phyloP scores from a whole-genome alignment of 2,329 filamentous ascomycete genomes.

The Coniella vitis region DNA sequence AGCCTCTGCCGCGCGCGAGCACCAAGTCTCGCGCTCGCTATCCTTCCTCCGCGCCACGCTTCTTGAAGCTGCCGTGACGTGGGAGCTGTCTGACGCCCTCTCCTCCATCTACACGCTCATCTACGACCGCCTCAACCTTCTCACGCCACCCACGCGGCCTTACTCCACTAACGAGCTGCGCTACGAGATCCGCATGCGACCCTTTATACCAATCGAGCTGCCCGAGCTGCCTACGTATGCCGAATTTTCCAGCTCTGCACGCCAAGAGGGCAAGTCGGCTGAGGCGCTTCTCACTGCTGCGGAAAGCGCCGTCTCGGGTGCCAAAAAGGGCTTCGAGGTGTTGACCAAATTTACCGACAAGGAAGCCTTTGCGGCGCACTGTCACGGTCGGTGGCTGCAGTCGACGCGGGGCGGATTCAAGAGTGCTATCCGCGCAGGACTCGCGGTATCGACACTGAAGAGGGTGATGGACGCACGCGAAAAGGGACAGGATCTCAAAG shows the following conservation, averaged over 20 bases:
- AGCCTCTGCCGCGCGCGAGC: slow-evolving; percentile 28
- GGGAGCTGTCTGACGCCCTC: slow-evolving; percentile 48
- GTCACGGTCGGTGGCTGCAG: slow-evolving; percentile 55
- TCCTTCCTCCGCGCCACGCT: slow-evolving; percentile 53
- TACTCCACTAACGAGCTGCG: slow-evolving; percentile 64
- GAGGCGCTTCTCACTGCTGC: slow-evolving; percentile 38
- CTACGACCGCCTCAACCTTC: slow-evolving; percentile 43
- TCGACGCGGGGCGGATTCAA: slow-evolving; percentile 55
- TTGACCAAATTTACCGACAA: slow-evolving; percentile 43
- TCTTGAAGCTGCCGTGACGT: slow-evolving; percentile 58
- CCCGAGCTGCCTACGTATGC: slow-evolving; percentile 61
- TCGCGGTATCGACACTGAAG: slow-evolving; percentile 54
- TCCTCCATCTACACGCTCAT: slow-evolving; percentile 61
- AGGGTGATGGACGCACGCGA: slow-evolving; percentile 42
- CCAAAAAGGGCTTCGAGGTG: slow-evolving; percentile 50
- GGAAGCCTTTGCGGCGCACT: slow-evolving; percentile 49
- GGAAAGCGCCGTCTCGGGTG: slow-evolving; percentile 37
- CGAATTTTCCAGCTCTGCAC: slow-evolving; percentile 45
- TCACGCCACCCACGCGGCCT: slow-evolving; percentile 47
- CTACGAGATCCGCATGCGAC: slow-evolving; percentile 82
- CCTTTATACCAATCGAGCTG: slow-evolving; percentile 63
- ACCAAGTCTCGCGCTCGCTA: slow-evolving; percentile 41
- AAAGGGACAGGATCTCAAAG: slow-evolving; percentile 24
- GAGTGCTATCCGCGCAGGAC: slow-evolving; percentile 63
- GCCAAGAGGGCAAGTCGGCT: slow-evolving; percentile 32